phyloP scores from a whole-genome alignment of 768 basidiomycete genomes.

The Trametes cingulata region DNA sequence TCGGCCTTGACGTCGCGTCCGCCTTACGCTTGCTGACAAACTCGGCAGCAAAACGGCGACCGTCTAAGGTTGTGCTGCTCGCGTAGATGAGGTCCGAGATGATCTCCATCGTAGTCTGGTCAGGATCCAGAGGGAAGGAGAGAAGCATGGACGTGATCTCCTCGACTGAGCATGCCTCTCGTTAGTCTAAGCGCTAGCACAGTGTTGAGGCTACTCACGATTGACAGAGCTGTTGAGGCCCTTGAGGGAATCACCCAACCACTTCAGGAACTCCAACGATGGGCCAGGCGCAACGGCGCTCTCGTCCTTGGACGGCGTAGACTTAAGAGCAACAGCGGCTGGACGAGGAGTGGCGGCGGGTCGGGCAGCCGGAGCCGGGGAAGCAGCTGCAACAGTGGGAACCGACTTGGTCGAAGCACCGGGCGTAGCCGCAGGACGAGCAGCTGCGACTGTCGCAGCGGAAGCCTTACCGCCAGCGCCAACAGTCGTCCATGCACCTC shows the following conservation, averaged over 20 bases:
- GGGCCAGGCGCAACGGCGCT: conserved; percentile 62
- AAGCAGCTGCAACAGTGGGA: conserved; percentile 26
- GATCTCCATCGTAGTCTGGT: conserved; percentile 79
- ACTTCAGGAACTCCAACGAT: conserved; percentile 89
- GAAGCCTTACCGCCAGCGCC: conserved; percentile 71
- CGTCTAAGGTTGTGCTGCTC: conserved; percentile 93
- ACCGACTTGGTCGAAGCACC: conserved; percentile 38
- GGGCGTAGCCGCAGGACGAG: conserved; percentile 30
- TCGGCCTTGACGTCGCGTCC: conserved; percentile 64
- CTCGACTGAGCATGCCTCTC: conserved; percentile 60
- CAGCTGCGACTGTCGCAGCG: conserved; percentile 34
- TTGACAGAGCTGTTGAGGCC: conserved; percentile 73
- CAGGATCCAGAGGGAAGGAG: conserved; percentile 90
- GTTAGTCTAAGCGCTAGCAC: background rate
- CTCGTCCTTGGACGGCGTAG: conserved; percentile 48
- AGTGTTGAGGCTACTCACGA: conserved; percentile 44
- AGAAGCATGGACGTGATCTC: conserved; percentile 96
- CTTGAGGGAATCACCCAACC: conserved; percentile 85
- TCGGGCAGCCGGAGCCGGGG: conserved; percentile 31
- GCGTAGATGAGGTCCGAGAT: conserved; percentile 95
- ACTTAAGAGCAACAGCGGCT: conserved; percentile 27
- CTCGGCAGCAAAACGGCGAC: conserved; percentile 91
- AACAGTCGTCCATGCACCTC: conserved; percentile 83
- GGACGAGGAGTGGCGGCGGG: conserved; percentile 41
- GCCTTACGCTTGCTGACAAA: conserved; percentile 85